Percentiles rank a stretch among this genome's conserved stretches.
These are phyloP conservation scores for Saccharomycopsis babjevae DNA, from an alignment of 805 yeast genomes.

Conservation along the genomic window DNA sequence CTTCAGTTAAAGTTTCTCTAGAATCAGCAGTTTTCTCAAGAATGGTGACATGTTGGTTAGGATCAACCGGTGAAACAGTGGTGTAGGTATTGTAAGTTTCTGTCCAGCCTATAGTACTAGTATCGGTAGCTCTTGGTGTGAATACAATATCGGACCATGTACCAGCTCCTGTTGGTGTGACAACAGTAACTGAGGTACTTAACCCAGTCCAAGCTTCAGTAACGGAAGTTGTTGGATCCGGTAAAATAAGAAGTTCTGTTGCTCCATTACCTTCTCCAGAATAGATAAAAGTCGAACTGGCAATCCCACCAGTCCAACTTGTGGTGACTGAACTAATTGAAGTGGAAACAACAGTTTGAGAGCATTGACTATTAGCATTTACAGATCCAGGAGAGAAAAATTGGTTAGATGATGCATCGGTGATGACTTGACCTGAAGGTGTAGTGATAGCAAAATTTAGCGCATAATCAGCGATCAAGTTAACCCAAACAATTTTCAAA, in stretches of 20 bases:
- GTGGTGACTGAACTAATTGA: constrained; percentile 2
- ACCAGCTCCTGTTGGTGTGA: background rate
- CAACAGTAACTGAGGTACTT: background rate
- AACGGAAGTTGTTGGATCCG: background rate
- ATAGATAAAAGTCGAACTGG: background rate
- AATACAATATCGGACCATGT: background rate
- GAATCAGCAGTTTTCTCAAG: no score
- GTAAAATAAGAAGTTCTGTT: background rate
- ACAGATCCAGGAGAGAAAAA: background rate
- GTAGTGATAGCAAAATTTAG: constrained; percentile 14
- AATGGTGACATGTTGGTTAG: background rate
- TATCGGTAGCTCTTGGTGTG: no score
- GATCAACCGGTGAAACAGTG: background rate
- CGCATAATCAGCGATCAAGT: constrained; percentile 17
- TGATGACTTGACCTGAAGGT: constrained; percentile 3
- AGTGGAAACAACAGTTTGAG: background rate
- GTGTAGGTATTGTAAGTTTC: background rate
- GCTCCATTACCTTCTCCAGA: no score
- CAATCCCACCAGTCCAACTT: constrained; percentile 9
- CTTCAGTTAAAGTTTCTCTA: no score
- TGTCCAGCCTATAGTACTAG: no score
- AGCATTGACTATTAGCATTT: background rate
- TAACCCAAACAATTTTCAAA: constrained; percentile 21
- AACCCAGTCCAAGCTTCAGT: background rate
- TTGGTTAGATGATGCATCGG: background rate